These are phyloP conservation scores for Arachnopeziza araneosa DNA, from an alignment of 2,329 filamentous ascomycete genomes.

Conservation along the genomic window DNA sequence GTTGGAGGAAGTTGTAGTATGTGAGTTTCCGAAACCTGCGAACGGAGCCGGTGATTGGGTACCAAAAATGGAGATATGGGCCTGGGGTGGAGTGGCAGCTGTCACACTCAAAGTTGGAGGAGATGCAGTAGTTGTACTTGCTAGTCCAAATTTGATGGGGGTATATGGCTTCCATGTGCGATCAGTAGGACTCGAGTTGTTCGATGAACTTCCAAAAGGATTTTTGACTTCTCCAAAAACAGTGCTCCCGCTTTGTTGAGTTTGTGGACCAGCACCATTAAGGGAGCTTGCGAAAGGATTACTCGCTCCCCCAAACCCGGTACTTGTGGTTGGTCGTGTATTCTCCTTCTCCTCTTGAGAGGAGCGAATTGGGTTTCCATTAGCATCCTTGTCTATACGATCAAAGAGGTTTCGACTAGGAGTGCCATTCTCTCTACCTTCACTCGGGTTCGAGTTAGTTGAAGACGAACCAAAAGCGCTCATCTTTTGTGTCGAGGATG, in stretches of 20 bases:
- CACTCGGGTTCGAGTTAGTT: background rate
- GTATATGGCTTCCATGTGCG: conserved; percentile 45
- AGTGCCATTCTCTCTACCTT: conserved; percentile 2
- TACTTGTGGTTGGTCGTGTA: background rate
- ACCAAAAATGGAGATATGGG: conserved; percentile 5
- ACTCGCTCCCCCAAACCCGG: conserved; percentile 9
- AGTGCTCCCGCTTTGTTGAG: background rate
- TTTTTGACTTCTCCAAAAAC: conserved; percentile 6
- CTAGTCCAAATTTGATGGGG: conserved; percentile 40
- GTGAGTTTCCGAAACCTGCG: background rate
- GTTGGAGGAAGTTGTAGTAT: background rate
- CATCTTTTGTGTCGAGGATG: conserved; percentile 23
- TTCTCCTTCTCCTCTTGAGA: conserved; percentile 30
- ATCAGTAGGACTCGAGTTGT: conserved; percentile 30
- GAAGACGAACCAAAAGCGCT: conserved; percentile 10
- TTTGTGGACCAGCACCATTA: conserved; percentile 4
- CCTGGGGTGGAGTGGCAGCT: conserved; percentile 17
- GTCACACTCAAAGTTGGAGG: conserved; percentile 17
- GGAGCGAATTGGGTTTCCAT: conserved; percentile 41
- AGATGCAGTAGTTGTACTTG: conserved; percentile 2
- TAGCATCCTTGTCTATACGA: conserved; percentile 37
- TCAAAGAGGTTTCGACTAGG: conserved; percentile 12
- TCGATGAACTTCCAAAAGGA: conserved; percentile 15
- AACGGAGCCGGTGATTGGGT: background rate
- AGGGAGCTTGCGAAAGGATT: conserved; percentile 17